Evolutionary conservation across 139 green algal species (phyloP).

Genomic region (Coelastrella sp.): DNA sequence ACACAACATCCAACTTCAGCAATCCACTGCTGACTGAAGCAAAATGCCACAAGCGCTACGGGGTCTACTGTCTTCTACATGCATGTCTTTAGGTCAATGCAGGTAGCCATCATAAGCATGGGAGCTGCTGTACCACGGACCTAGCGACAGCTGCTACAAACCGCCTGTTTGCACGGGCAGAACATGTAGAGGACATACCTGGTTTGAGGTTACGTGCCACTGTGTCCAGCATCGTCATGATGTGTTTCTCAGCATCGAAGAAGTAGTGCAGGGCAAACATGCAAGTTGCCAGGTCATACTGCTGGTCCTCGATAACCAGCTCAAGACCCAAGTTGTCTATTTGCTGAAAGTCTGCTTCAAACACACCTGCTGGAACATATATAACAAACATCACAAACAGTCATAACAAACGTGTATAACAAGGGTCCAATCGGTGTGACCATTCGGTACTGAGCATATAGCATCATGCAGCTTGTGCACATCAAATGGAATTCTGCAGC

Average conservation of each 20-base stretch:
- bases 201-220: slow-evolving; percentile 86
- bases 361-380: neutral
- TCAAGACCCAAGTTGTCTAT: slow-evolving; percentile 46
- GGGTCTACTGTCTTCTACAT: too few relatives aligned
- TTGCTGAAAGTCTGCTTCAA: slow-evolving; percentile 54
- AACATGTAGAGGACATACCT: slow-evolving; percentile 55
- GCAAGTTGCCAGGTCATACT: slow-evolving; percentile 88
- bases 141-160: too few relatives aligned
- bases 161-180: neutral
- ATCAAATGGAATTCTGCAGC: too few relatives aligned
- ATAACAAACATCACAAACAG: neutral
- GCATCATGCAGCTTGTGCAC: too few relatives aligned
- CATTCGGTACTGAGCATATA: too few relatives aligned
- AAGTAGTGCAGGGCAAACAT: slow-evolving; percentile 99
- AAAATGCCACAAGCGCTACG: too few relatives aligned
- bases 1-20: neutral
- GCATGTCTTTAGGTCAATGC: too few relatives aligned
- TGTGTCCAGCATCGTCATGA: slow-evolving; percentile 86
- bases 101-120: too few relatives aligned
- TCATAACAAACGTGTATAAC: too few relatives aligned
- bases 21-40: neutral
- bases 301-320: slow-evolving; percentile 2
- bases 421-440: too few relatives aligned
- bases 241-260: slow-evolving; percentile 76
- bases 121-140: too few relatives aligned